Evolutionary conservation across 108 stramenopile genomes (phyloP), one percentile per base, ranked within the genome.

Genomic region (Skeletonema grethae): DNA sequence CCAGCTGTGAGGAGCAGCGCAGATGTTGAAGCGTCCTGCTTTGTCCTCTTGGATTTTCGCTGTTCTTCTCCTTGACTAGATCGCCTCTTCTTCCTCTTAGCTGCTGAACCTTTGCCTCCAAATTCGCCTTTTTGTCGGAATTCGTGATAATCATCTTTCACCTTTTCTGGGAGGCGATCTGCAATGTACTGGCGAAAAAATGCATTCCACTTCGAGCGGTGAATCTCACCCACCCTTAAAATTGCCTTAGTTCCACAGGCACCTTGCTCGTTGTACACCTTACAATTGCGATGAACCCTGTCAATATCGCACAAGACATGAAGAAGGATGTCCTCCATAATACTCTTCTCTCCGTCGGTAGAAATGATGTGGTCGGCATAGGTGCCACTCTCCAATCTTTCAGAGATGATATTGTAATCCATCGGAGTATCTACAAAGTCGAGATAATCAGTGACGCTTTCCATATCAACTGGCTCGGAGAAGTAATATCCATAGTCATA

Each of bases 401-500:
- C 63, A 3, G 34, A 43, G 41, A 82, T 61, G n/a, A 76, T 82
- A 7, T 62, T 43, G 39, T 77, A 82, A 36, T 82, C 80, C 75
- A 82, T 82, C 5, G 80, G 80, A 2, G 63, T 39, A n/a, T 55
- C 16, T 10, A 82, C 45, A 5, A 70, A 58, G 16, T 67, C 36
- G 7, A 61, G 60, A 45, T 59, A 39, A 34, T 56, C 50, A 31
- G 35, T 41, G 25, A 70, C 57, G 13, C 57, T 43, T 29, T 60
- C 57, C 35, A 38, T 32, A 60, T 70, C 69, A 28, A 53, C 69
- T 25, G 78, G 71, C 53, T 79, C 71, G 31, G 71, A 45, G 65
- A 79, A 79, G 60, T 72, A 63, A 58, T 71, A 78, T 22, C 70
- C 78, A 55, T 68, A 71, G 56, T 79, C 78, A 38, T 72, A 62